Evolutionary conservation across 169 alveolate species (phyloP).

Genomic region (Plasmodium knowlesi): DNA sequence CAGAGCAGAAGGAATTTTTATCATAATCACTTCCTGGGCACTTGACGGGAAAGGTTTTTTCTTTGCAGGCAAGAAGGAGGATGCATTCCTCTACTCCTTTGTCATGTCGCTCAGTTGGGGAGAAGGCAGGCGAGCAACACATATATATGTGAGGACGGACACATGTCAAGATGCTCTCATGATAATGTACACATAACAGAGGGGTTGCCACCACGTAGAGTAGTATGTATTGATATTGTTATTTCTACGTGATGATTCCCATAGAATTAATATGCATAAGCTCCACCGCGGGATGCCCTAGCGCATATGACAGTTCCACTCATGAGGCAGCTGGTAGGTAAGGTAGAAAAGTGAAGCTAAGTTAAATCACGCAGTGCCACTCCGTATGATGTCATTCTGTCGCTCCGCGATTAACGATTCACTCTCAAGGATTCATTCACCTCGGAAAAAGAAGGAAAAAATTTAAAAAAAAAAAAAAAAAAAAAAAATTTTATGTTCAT

Average conservation of each 20-base stretch:
- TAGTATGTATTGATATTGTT: not conserved
- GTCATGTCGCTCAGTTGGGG: not conserved
- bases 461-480: not conserved
- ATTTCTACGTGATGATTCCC: not conserved
- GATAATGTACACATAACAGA: not conserved
- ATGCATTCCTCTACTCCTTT: not conserved
- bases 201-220: not conserved
- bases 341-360: not conserved
- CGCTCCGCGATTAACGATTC: not conserved
- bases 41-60: not conserved
- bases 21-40: conserved; percentile 22
- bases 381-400: not conserved
- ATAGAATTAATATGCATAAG: not conserved
- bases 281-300: not conserved
- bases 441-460: not conserved
- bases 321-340: not conserved
- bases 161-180: not conserved
- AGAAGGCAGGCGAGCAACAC: not conserved
- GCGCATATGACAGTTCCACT: not conserved
- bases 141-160: too few species aligned
- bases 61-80: not conserved
- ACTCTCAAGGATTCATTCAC: not conserved
- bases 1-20: not conserved
- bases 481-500: too few species aligned
- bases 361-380: not conserved